phyloP scores from a whole-genome alignment of 768 basidiomycete species.

The Boletus rubescentipes region DNA sequence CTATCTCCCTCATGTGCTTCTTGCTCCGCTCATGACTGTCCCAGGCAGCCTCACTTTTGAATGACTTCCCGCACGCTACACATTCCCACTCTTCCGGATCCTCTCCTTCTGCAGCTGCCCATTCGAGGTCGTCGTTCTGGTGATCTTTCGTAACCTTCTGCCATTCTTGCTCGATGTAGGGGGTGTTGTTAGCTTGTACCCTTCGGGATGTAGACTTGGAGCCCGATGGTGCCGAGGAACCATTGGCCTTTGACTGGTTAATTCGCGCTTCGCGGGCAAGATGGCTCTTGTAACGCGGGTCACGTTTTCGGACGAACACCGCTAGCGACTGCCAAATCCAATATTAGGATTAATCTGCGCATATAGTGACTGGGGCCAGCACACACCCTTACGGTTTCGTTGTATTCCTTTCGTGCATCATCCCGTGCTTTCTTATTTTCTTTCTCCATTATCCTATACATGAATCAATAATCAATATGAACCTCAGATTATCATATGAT shows the following conservation, averaged over 20 bases:
- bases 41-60: slow-evolving; percentile 93
- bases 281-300: slow-evolving; percentile 80
- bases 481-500: not conserved
- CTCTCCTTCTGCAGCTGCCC: slow-evolving; percentile 69
- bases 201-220: slow-evolving; percentile 28
- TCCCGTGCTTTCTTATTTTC: slow-evolving; percentile 94
- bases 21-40: slow-evolving; percentile 93
- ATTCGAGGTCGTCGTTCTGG: slow-evolving; percentile 58
- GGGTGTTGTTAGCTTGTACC: slow-evolving; percentile 26
- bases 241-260: slow-evolving; percentile 29
- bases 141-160: slow-evolving; percentile 55
- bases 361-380: not conserved
- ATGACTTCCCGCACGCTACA: slow-evolving; percentile 88
- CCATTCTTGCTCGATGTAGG: slow-evolving; percentile 88
- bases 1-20: slow-evolving; percentile 89
- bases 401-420: slow-evolving; percentile 86
- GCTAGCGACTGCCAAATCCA: slow-evolving; percentile 55
- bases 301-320: slow-evolving; percentile 79
- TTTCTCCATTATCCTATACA: slow-evolving; percentile 80
- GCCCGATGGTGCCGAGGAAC: slow-evolving; percentile 32
- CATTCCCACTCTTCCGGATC: slow-evolving; percentile 89
- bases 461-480: slow-evolving; percentile 1
- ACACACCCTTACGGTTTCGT: slow-evolving; percentile 82
- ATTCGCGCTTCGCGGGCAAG: slow-evolving; percentile 47
- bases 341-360: not conserved